These are phyloP conservation scores for Furcasterigmium furcatum DNA, from an alignment of 2,329 filamentous ascomycete species.

Conservation along the genomic window DNA sequence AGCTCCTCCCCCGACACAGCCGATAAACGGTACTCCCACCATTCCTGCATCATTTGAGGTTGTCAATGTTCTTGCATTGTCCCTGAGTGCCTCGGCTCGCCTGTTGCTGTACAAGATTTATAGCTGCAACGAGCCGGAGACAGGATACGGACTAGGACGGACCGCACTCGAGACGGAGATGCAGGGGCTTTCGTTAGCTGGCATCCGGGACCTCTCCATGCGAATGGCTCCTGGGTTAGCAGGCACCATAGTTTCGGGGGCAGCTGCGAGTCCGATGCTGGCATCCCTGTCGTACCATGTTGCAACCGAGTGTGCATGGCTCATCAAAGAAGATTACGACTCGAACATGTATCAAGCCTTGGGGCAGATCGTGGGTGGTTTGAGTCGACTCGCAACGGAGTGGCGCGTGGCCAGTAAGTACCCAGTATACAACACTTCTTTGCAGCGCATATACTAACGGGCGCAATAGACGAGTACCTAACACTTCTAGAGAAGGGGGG, in stretches of 20 bases:
- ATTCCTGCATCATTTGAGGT: not conserved
- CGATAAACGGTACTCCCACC: not conserved
- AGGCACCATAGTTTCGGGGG: not conserved
- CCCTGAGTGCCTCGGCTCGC: slow-evolving; percentile 8
- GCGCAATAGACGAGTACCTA: not conserved
- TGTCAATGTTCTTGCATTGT: slow-evolving; percentile 4
- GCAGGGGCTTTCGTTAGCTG: slow-evolving; percentile 6
- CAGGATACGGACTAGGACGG: not conserved
- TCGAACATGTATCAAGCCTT: slow-evolving; percentile 7
- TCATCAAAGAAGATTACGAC: slow-evolving; percentile 13
- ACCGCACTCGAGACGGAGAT: slow-evolving; percentile 12
- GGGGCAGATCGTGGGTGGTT: slow-evolving; percentile 3
- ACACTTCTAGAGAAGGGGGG: not conserved
- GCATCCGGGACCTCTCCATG: slow-evolving; percentile 1
- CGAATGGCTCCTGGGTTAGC: not conserved
- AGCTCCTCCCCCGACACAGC: not conserved
- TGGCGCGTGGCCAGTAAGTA: slow-evolving; percentile 2
- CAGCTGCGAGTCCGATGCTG: not conserved
- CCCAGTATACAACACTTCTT: not conserved
- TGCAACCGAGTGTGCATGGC: slow-evolving; percentile 13
- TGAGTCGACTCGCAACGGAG: not conserved
- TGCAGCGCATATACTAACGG: not conserved
- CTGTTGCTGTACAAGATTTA: slow-evolving; percentile 13
- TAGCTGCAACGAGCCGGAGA: slow-evolving; percentile 8
- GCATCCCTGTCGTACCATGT: slow-evolving; percentile 7